Base-by-base conservation (phyloP, 768 basidiomycete genomes). In the Macrolepiota dolichaula region DNA sequence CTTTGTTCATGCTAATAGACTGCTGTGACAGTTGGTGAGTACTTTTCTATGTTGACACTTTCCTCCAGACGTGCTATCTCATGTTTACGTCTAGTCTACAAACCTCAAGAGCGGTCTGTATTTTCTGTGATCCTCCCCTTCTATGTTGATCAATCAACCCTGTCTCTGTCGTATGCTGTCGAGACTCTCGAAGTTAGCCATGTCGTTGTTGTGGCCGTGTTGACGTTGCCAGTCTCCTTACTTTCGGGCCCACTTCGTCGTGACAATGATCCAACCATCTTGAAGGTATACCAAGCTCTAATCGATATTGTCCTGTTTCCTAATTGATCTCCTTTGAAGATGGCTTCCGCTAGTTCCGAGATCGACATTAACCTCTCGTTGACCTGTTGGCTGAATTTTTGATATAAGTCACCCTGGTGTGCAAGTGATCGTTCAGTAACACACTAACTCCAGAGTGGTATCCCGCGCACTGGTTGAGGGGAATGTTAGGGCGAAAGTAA, bases 401-500 rank as follows among this genome's bases (percentile, higher is more conserved):
- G n/a, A n/a, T n/a, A n/a, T n/a, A n/a, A 61, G n/a, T 61, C 4
- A 46, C 13, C 35, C 19, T 13, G n/a, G n/a, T 10, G 17, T 46
- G 32, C 19, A 50, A 40, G 13, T 7, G 32, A 47, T 9, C 6
- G 2, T 29, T 17, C 10, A 29, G 9, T 38, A 2, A 50, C 52
- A 11, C 40, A 54, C 32, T 22, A 29, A 44, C 9, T n/a, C 19
- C 24, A 57, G 17, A 79, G 77, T 73, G 37, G 76, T 71, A 13
- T 77, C 76, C 68, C 73, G 77, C 35, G 79, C 77, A 0, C 73
- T 80, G 4, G 75, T 80, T 3, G 79, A 80, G 59, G 77, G 79
- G 59, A 79, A 79, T 40, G 75, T 79, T 12, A 78, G 71, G 52
- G 69, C 68, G 1, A 70, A 66, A 13, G 74, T 74, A 6, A 55